These are phyloP conservation scores for Colletotrichum simmondsii DNA, from an alignment of 2,329 filamentous ascomycete species.

Conservation along the genomic window DNA sequence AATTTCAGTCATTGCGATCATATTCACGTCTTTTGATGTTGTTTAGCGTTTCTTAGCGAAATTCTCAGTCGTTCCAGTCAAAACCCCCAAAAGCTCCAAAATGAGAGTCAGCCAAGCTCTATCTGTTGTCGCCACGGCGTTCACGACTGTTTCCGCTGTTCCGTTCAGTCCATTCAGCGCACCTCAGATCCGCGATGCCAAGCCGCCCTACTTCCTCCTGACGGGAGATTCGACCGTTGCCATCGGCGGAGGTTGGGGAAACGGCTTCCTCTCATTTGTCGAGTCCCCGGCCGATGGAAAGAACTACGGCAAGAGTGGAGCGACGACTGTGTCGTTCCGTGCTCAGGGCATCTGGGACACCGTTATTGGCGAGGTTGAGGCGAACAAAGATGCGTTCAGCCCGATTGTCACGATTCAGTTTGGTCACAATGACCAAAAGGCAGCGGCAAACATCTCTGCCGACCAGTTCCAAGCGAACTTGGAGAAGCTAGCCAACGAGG, in stretches of 20 bases:
- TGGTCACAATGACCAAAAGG: conserved; percentile 72
- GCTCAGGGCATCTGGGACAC: conserved; percentile 62
- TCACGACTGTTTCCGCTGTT: conserved; percentile 7
- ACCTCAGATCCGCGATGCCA: conserved; percentile 20
- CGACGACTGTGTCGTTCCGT: conserved; percentile 67
- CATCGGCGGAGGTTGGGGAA: conserved; percentile 64
- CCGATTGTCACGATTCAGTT: conserved; percentile 55
- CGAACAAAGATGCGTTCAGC: conserved; percentile 44
- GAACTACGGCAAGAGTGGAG: conserved; percentile 67
- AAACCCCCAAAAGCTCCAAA: neutral
- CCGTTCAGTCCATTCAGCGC: neutral
- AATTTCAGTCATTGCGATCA: too few species aligned
- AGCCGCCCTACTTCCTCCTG: conserved; percentile 57
- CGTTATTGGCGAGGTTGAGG: conserved; percentile 55
- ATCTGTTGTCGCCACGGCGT: conserved; percentile 40
- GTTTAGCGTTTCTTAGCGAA: neutral
- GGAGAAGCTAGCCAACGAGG: conserved; percentile 55
- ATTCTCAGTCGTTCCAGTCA: neutral
- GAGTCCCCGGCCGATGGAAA: conserved; percentile 58
- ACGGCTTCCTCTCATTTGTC: conserved; percentile 66
- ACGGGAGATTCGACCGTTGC: conserved; percentile 63
- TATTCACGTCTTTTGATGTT: neutral
- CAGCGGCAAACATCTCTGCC: conserved; percentile 55
- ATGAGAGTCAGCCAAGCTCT: conserved; percentile 9
- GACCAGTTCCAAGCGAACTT: conserved; percentile 63